phyloP scores from a whole-genome alignment of 805 yeast genomes.

The Candida xyloterini region DNA sequence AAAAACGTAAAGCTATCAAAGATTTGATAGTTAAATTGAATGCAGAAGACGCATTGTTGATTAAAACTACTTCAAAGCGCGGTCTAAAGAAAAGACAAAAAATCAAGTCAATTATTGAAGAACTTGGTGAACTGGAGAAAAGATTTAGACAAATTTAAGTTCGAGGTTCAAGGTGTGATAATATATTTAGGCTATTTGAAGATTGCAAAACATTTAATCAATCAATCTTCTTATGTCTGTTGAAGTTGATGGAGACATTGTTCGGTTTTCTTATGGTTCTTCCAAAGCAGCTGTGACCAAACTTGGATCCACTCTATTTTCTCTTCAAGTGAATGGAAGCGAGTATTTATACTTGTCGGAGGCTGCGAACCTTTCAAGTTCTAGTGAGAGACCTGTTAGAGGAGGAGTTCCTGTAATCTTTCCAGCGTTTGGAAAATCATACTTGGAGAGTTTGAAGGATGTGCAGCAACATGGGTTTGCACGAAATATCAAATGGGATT shows the following conservation, averaged over 20 bases:
- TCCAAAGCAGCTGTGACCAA: conserved; percentile 15
- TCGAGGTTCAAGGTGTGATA: conserved; percentile 1
- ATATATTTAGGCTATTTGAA: not conserved
- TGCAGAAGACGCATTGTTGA: conserved; percentile 12
- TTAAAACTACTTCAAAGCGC: conserved; percentile 1
- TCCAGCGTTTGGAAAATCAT: conserved; percentile 23
- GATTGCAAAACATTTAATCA: not conserved
- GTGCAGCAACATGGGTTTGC: conserved; percentile 25
- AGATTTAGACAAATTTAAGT: conserved; percentile 15
- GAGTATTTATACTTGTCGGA: conserved; percentile 20
- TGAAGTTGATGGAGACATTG: conserved; percentile 12
- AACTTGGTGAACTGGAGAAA: conserved; percentile 21
- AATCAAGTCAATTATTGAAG: conserved; percentile 20
- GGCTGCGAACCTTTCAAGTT: conserved; percentile 12
- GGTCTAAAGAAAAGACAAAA: conserved; percentile 6
- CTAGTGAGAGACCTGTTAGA: conserved; percentile 15
- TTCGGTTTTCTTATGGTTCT: conserved; percentile 11
- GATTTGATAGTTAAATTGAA: conserved; percentile 15
- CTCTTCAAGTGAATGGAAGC: conserved; percentile 10
- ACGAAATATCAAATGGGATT: conserved; percentile 20
- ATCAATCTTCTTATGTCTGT: conserved; percentile 15
- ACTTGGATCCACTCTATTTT: conserved; percentile 20
- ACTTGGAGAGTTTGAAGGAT: conserved; percentile 14
- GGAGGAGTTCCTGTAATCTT: conserved; percentile 23
- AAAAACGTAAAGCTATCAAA: conserved; percentile 17